A percentile compares a stretch with the other conserved stretches of the same genome.
Evolutionary conservation across 371 early-diverging fungal genomes (phyloP).

Genomic region (Actinomortierella ambigua): DNA sequence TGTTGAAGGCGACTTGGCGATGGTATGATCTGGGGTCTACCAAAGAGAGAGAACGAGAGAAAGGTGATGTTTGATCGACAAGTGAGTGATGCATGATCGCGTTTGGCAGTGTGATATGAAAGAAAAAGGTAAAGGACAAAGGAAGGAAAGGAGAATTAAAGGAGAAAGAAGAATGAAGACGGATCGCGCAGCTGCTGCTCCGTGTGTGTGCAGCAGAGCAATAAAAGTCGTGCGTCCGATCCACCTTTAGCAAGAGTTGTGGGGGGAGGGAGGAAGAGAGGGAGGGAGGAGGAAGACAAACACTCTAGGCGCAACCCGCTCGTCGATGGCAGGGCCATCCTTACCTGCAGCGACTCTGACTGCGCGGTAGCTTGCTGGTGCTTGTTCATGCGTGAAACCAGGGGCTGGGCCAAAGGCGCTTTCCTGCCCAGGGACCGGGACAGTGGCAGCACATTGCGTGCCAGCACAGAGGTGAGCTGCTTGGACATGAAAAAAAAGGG

Average conservation of each 20-base stretch:
- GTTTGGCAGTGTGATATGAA: no score
- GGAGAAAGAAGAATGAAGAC: neutral
- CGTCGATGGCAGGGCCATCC: no score
- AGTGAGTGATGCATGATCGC: no score
- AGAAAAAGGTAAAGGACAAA: no score
- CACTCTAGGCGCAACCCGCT: no score
- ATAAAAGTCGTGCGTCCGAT: no score
- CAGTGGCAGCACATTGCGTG: conserved; percentile 45
- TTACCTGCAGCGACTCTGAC: conserved; percentile 9
- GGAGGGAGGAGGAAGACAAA: no score
- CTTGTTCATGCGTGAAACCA: conserved; percentile 46
- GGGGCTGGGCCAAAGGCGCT: conserved; percentile 11
- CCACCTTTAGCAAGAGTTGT: no score
- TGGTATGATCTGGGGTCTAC: neutral
- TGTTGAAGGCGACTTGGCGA: neutral
- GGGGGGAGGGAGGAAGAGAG: no score
- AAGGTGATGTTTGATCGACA: no score
- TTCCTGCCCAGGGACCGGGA: conserved; percentile 28
- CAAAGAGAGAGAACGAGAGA: neutral
- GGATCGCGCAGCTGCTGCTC: neutral
- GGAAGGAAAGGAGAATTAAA: no score
- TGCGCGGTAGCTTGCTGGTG: conserved; percentile 40
- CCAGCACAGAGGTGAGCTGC: conserved; percentile 31
- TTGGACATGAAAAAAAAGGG: conserved; percentile 25
- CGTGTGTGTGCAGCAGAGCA: no score